phyloP scores from a whole-genome alignment of 805 yeast genomes.

The Martiniozyma abietophila region DNA sequence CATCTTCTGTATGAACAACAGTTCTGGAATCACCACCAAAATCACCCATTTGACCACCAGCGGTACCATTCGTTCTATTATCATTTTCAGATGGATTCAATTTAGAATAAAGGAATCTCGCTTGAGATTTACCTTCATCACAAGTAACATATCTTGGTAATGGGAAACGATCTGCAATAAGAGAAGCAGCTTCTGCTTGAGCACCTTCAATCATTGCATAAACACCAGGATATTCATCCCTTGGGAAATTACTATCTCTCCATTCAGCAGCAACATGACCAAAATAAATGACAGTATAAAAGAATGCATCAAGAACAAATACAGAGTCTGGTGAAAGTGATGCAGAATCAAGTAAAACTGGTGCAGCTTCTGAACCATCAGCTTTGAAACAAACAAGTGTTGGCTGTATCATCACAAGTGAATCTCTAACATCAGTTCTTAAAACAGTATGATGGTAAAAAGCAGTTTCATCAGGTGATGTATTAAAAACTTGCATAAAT shows the following conservation, averaged over 20 bases:
- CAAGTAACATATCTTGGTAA: conserved; percentile 95
- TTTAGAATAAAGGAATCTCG: conserved; percentile 90
- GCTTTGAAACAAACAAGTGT: conserved; percentile 80
- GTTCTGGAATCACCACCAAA: conserved; percentile 41
- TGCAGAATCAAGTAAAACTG: conserved; percentile 87
- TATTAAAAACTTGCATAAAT: conserved; percentile 90
- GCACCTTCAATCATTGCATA: conserved; percentile 83
- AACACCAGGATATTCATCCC: conserved; percentile 83
- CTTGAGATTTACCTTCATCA: conserved; percentile 98
- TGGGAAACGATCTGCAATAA: conserved; percentile 91
- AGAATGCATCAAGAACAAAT: conserved; percentile 85
- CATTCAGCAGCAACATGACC: conserved; percentile 93
- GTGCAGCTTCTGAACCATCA: conserved; percentile 73
- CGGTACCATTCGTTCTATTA: conserved; percentile 23
- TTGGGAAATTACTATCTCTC: conserved; percentile 94
- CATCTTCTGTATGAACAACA: conserved; percentile 93
- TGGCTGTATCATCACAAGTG: conserved; percentile 96
- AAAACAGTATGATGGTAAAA: conserved; percentile 88
- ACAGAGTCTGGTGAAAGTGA: conserved; percentile 86
- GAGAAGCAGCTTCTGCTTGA: conserved; percentile 82
- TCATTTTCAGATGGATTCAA: conserved; percentile 86
- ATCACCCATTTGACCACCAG: conserved; percentile 39
- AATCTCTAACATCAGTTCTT: conserved; percentile 86
- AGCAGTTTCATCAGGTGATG: conserved; percentile 98
- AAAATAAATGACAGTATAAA: conserved; percentile 91